Base-by-base conservation (phyloP, 805 yeast genomes). In the Nakazawaea wyomingensis region DNA sequence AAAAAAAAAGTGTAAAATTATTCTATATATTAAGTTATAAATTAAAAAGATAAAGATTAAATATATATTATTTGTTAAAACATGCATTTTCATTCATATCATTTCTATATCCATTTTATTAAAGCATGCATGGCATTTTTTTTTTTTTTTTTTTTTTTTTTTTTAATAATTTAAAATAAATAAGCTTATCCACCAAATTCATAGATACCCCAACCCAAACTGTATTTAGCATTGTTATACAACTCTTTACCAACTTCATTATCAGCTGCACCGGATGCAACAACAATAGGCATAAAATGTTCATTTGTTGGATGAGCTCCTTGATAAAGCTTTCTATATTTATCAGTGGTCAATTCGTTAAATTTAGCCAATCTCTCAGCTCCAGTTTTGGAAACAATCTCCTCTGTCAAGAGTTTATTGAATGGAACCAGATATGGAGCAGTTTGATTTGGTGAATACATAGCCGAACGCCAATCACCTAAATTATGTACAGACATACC, bases 401-500 rank as follows among this genome's bases (percentile, higher is more conserved):
- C 53, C 1, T 68, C 62, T 9, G 34, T 28, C 13, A 84, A 54
- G 5, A 74, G 45, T 2, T 57, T 50, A 50, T 78, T 78, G 61
- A 85, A 84, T 27, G 71, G 69, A 29, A 59, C 55, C 5, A 64
- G 76, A 54, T 83, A 84, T 2, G 80, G 74, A 43, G 68, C 40
- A 1, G 62, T 48, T 13, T 48, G 50, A 4, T 51, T 54, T 28
- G 45, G 16, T 20, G 48, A 38, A 29, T 46, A 27, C 13, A 50
- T 42, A 35, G 67, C 57, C 5, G 45, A 49, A 2, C 76, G 66
- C 18, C 77, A 37, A 45, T 83, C 89, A 29, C 77, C 49, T 34
- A 85, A 66, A 54, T 85, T 86, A 60, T 85, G 95, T 18, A 84
- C 93, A 5, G 87, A 69, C 85, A 83, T 82, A 4, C 95, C 95